Evolutionary conservation across 257 asterid species (phyloP).

Genomic region (Penstemon newberryi): DNA sequence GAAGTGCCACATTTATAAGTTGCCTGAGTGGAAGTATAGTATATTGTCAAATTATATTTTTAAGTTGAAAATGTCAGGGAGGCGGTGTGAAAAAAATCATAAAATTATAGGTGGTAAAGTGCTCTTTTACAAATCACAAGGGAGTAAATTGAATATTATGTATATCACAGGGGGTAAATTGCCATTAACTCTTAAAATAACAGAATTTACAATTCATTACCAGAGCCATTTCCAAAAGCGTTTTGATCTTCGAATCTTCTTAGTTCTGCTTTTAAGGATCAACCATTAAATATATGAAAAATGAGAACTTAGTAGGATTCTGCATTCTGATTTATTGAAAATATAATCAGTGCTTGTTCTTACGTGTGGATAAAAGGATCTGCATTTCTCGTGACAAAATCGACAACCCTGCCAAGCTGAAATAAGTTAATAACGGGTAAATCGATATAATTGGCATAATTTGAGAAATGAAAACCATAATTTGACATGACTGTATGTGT

Average conservation of each 20-base stretch:
- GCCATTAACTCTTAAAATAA: neutral
- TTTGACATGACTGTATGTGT: too few species aligned
- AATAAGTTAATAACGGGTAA: neutral
- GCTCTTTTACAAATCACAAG: too few species aligned
- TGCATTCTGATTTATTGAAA: neutral
- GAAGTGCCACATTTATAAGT: too few species aligned
- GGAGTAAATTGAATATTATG: too few species aligned
- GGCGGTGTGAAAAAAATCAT: too few species aligned
- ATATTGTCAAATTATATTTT: too few species aligned
- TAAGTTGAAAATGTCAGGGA: too few species aligned
- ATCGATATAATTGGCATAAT: too few species aligned
- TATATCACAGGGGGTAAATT: too few species aligned
- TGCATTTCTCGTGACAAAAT: conserved; percentile 38
- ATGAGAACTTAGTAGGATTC: neutral
- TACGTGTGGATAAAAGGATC: conserved; percentile 61
- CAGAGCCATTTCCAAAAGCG: conserved; percentile 57
- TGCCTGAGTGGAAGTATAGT: too few species aligned
- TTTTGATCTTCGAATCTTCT: conserved; percentile 33
- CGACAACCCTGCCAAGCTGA: conserved; percentile 45
- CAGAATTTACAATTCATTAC: conserved; percentile 29
- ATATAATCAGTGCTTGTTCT: conserved; percentile 19
- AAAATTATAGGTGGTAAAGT: too few species aligned
- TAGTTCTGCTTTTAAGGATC: conserved; percentile 28
- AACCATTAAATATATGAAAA: neutral
- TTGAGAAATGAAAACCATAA: too few species aligned